These are phyloP conservation scores for Pleurotus sapidus DNA, from an alignment of 768 basidiomycete species.

Conservation along the genomic window DNA sequence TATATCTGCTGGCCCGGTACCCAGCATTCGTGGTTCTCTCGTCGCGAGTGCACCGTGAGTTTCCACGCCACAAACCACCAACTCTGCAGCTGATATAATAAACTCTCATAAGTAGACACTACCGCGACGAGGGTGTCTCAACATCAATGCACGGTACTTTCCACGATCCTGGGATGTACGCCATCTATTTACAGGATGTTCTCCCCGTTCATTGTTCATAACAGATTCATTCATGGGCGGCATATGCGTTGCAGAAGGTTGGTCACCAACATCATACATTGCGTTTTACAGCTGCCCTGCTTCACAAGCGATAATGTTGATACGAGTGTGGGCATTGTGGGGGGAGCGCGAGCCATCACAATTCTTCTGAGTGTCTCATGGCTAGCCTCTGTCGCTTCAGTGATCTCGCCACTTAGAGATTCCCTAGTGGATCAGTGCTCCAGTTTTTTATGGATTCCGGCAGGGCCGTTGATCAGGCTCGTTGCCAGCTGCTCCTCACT, in stretches of 20 bases:
- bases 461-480: too few relatives aligned
- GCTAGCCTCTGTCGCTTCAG: background rate
- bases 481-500: background rate
- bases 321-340: background rate
- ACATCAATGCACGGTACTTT: too few relatives aligned
- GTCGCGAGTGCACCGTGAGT: too few relatives aligned
- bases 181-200: too few relatives aligned
- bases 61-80: too few relatives aligned
- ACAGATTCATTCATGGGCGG: background rate
- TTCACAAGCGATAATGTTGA: background rate
- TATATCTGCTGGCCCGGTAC: too few relatives aligned
- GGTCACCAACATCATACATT: background rate
- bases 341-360: background rate
- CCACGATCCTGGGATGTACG: too few relatives aligned
- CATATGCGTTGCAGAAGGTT: background rate
- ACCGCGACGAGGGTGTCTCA: too few relatives aligned
- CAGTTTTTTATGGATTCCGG: background rate
- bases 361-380: background rate
- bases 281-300: background rate
- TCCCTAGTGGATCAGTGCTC: background rate
- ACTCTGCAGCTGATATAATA: too few relatives aligned
- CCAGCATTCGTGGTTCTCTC: too few relatives aligned
- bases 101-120: too few relatives aligned
- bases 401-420: background rate
- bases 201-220: background rate